phyloP scores from a whole-genome alignment of 768 basidiomycete species.

The Phaffia australis region DNA sequence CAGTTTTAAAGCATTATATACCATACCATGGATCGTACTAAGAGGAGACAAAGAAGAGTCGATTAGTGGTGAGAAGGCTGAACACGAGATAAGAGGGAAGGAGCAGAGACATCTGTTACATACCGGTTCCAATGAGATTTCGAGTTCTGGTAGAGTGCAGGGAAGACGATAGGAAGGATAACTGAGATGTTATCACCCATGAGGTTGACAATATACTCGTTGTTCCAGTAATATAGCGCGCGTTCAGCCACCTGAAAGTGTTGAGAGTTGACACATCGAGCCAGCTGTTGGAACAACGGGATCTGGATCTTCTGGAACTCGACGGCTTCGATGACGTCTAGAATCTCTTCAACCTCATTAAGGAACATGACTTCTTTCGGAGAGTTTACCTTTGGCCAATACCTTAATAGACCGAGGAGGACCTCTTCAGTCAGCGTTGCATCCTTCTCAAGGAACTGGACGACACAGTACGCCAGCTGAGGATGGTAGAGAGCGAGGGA shows the following conservation, averaged over 20 bases:
- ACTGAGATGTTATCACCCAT: conserved; percentile 90
- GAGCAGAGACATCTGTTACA: conserved; percentile 34
- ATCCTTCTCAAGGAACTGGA: conserved; percentile 98
- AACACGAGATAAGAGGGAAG: neutral
- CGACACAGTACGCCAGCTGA: conserved; percentile 97
- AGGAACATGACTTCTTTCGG: conserved; percentile 99
- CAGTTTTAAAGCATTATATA: conserved; percentile 92
- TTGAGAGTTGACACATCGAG: conserved; percentile 95
- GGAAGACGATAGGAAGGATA: conserved; percentile 92
- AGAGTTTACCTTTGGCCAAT: conserved; percentile 98
- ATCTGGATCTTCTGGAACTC: conserved; percentile 96
- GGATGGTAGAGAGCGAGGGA: conserved; percentile 96
- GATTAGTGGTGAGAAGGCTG: neutral
- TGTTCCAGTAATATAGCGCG: conserved; percentile 96
- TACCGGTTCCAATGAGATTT: conserved; percentile 98
- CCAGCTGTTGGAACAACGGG: conserved; percentile 82
- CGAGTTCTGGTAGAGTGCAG: conserved; percentile 87
- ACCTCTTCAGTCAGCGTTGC: conserved; percentile 85
- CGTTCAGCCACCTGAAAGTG: conserved; percentile 99
- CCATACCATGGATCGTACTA: conserved; percentile 98
- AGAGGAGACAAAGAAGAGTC: neutral
- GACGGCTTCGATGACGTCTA: conserved; percentile 91
- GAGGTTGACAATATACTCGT: conserved; percentile 97
- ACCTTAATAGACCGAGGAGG: conserved; percentile 87
- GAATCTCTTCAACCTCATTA: conserved; percentile 96